Base-by-base conservation (phyloP, 306 rosid species). In the Hippophae rhamnoides region DNA sequence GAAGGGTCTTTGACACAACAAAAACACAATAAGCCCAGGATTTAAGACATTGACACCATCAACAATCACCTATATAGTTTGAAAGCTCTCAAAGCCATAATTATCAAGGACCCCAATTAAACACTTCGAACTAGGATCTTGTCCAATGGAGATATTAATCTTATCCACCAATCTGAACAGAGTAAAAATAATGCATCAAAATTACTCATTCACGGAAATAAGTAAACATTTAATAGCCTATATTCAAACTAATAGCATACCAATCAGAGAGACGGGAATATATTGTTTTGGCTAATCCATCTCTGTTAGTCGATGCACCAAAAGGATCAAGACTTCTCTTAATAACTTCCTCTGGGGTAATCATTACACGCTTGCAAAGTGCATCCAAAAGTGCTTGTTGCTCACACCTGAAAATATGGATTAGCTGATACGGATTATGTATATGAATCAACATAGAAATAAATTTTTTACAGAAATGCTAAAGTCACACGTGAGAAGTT, bases 21-120 rank as follows among this genome's bases (percentile, higher is more conserved):
- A 45, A 45, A 7, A 11, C 48, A 45, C 48, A n/a, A 45, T 45
- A 45, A 8, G 49, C 49, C 49, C 10, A 8, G 49, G 49, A 46
- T 43, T 54, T 40, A 38, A 48, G 18, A 57, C 10, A 14, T 46
- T 60, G 9, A 47, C 13, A 43, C 13, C 43, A 27, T 58, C 13
- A 47, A 25, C 60, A 60, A 73, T 79, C 74, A 85, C 94, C 97
- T 82, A 73, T 90, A 18, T 90, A 57, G 79, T 57, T 72, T 62
- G 56, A 69, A 90, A 90, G 85, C 89, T 84, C 71, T 90, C 97
- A 74, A 90, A 90, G 68, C 97, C 95, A 76, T 90, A 90, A 65
- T 87, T 90, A 81, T 87, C 96, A 68, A 90, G 94, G 63, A 90
- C 84, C 56, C 97, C 96, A 23, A 90, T 87, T 76, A 82, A 82